phyloP scores from a whole-genome alignment of 192 early-diverging fungal genomes.

The Radiomyces spectabilis region DNA sequence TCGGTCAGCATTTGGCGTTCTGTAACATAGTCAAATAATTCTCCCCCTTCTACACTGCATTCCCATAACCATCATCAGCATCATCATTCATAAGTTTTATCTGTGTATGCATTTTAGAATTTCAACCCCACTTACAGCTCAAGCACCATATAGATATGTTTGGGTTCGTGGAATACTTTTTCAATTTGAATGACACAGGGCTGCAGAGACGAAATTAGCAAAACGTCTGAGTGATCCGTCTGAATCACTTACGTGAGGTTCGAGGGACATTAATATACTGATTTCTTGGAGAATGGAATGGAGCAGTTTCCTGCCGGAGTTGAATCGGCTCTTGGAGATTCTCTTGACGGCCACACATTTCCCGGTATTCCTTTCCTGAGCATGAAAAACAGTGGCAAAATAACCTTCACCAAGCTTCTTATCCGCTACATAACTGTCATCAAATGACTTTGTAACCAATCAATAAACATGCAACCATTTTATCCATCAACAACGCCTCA shows the following conservation, averaged over 20 bases:
- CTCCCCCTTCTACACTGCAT: constrained; percentile 72
- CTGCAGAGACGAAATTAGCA: constrained; percentile 11
- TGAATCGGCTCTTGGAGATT: constrained; percentile 57
- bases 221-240: constrained; percentile 23
- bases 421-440: constrained; percentile 24
- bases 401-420: constrained; percentile 38
- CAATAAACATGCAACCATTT: background rate
- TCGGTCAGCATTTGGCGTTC: constrained; percentile 67
- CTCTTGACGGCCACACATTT: constrained; percentile 65
- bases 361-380: constrained; percentile 41
- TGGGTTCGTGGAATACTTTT: constrained; percentile 14
- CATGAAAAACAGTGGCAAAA: constrained; percentile 58
- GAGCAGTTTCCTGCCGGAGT: constrained; percentile 63
- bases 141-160: constrained; percentile 12
- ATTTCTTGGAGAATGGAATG: constrained; percentile 57
- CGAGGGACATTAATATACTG: constrained; percentile 58
- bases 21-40: constrained; percentile 91
- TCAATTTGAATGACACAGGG: constrained; percentile 15
- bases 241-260: constrained; percentile 42
- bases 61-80: too few species aligned
- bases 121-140: constrained; percentile 8
- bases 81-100: background rate
- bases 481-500: background rate
- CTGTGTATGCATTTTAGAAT: background rate
- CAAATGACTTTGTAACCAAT: constrained; percentile 22